Base-by-base conservation (phyloP, 192 early-diverging fungal genomes). In the Thoreauomyces humboldtii region DNA sequence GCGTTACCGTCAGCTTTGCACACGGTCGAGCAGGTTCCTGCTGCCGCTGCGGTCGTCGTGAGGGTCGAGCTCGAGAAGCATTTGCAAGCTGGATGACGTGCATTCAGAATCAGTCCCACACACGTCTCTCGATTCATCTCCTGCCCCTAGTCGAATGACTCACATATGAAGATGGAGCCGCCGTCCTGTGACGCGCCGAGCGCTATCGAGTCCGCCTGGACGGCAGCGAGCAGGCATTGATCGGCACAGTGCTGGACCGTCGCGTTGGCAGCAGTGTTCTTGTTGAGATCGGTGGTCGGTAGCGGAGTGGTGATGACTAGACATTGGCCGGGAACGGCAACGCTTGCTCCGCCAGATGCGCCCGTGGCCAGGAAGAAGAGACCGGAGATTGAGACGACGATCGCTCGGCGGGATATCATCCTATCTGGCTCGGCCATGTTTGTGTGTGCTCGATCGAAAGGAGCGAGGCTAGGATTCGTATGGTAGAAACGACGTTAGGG, bases 201-300 rank as follows among this genome's bases (percentile, higher is more conserved):
- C 27, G 50, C 50, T 14, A 29, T 29, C 4, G 27, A 15, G 29
- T 52, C 29, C 44, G 25, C 4, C 4, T 17, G 19, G 4, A 46
- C 44, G 27, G 25, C 32, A 2, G 27, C 50, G 2, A 27, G 27
- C 7, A 52, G 15, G 29, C 50, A 52, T 29, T 52, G 25, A 27
- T 52, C 50, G 7, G 32, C 50, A 27, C 50, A 52, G 24, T 52
- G 50, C 50, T 52, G 50, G 50, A 52, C 50, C 9, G 50, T 52
- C 50, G 50, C 50, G 50, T 27, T 27, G 50, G 29, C 5, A 5
- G 21, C 6, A 4, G 2, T 28, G 27, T 31, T 52, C 2, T 22
- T 14, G 3, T 31, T 15, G 32, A 52, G 17, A 17, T 52, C 50
- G 2, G 50, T 25, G 7, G 32, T 29, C 27, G 50, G 50, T 15